Evolutionary conservation across 2,329 filamentous ascomycete genomes (phyloP).

Genomic region (Pseudopyrenochaeta lycopersici): DNA sequence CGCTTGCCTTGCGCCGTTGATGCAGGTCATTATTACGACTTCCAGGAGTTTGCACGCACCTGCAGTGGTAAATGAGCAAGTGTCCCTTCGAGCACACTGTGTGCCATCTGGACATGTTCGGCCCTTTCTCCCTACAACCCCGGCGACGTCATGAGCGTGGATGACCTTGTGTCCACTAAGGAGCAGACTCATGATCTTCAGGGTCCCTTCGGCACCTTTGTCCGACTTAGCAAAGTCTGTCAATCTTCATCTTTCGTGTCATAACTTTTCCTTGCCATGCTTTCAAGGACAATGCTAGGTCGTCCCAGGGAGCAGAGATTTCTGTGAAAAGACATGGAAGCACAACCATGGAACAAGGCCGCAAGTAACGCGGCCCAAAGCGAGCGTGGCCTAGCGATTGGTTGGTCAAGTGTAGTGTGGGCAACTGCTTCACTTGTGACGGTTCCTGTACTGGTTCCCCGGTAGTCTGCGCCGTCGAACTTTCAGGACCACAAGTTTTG

Average conservation of each 20-base stretch:
- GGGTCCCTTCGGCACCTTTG: slow-evolving; percentile 9
- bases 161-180: slow-evolving; percentile 14
- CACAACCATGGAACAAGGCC: slow-evolving; percentile 10
- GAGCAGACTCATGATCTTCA: slow-evolving; percentile 26
- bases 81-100: slow-evolving; percentile 7
- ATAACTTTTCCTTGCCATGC: background rate
- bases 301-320: slow-evolving; percentile 16
- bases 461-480: slow-evolving; percentile 5
- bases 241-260: slow-evolving; percentile 8
- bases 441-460: slow-evolving; percentile 3
- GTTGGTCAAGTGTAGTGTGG: slow-evolving; percentile 25
- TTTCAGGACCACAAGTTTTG: slow-evolving; percentile 3
- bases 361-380: slow-evolving; percentile 17
- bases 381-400: slow-evolving; percentile 16
- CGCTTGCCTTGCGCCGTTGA: slow-evolving; percentile 7
- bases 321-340: slow-evolving; percentile 15
- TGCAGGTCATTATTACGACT: slow-evolving; percentile 3
- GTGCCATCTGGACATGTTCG: slow-evolving; percentile 17
- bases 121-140: background rate
- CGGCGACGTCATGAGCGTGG: slow-evolving; percentile 24
- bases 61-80: slow-evolving; percentile 6
- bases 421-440: slow-evolving; percentile 20
- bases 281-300: slow-evolving; percentile 7
- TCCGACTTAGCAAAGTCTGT: slow-evolving; percentile 2
- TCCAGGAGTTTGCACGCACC: slow-evolving; percentile 8